Evolutionary conservation across 768 basidiomycete species (phyloP), one percentile per base, ranked within the genome.

Genomic region (Auriscalpium orientale): DNA sequence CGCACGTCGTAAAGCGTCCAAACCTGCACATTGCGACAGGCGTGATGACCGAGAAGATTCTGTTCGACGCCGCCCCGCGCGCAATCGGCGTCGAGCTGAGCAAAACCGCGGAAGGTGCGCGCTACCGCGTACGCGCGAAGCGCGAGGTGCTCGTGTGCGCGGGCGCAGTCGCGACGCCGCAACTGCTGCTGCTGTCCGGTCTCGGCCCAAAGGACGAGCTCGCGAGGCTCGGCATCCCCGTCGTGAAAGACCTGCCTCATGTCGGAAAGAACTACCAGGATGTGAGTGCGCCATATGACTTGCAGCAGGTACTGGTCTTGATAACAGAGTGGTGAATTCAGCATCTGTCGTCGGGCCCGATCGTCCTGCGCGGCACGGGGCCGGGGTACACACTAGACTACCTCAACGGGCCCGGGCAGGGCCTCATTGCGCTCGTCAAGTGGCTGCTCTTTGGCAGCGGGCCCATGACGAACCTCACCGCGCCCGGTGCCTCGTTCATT

Each of bases 141-240:
- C 40, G 40, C 40, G 63, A 64, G 47, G 62, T 64, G 20, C 56
- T 64, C 40, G 36, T 62, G 38, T 43, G 46, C 36, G 56, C 56
- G 18, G 63, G 63, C 20, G 50, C 59, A 4, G 47, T 60, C 47
- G 54, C 53, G 20, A 63, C 72, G 1, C 67, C 75, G 20, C 73
- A 75, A 50, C 58, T 76, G 15, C 68, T 76, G 10, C 64, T 74
- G 54, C 63, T 75, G 10, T 71, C 71, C 18, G 75, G 75, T 20
- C 65, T 76, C 58, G 75, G 74, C 36, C 71, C 73, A 15, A 64
- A 65, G 34, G 64, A 54, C 1, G 62, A 70, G n/a, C 60, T 75
- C 12, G 59, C 64, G 16, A 53, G 44, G 13, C 54, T 68, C 46
- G 63, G 63, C 15, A 70, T 78, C 34, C 36, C 12, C 33, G 40